Conservation (phyloP, 495 filamentous ascomycete species). For the Aspergillus olivimuriae region DNA sequence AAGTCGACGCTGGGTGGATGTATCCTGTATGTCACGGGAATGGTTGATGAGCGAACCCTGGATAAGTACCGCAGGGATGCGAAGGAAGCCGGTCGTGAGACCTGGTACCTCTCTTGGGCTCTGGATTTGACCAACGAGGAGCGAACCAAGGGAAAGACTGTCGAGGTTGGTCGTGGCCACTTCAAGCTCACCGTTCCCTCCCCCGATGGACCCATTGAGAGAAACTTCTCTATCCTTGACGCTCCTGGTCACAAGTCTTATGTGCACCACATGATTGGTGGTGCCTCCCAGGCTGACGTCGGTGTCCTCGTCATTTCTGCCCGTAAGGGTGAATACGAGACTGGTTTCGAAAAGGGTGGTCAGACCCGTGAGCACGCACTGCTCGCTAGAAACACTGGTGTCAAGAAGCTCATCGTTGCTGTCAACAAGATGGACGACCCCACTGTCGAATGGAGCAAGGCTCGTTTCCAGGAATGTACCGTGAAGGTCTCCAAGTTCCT, state of each 20-base stretch:
- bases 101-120: slow-evolving; percentile 99
- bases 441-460: slow-evolving; percentile 91
- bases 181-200: slow-evolving; percentile 83
- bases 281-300: slow-evolving; percentile 92
- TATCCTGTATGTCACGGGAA: slow-evolving; percentile 88
- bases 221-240: slow-evolving; percentile 84
- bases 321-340: slow-evolving; percentile 98
- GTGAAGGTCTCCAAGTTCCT: slow-evolving; percentile 83
- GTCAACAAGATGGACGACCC: slow-evolving; percentile 99
- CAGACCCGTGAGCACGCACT: slow-evolving; percentile 97
- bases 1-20: slow-evolving; percentile 93
- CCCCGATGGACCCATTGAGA: slow-evolving; percentile 32
- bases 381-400: slow-evolving; percentile 95
- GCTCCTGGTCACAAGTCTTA: slow-evolving; percentile 96
- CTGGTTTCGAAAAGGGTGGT: slow-evolving; percentile 97
- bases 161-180: slow-evolving; percentile 92
- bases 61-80: slow-evolving; percentile 97
- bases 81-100: slow-evolving; percentile 91
- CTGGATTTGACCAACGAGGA: slow-evolving; percentile 96
- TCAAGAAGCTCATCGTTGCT: slow-evolving; percentile 85
- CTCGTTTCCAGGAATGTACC: slow-evolving; percentile 85
- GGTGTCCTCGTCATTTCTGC: slow-evolving; percentile 95
- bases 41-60: slow-evolving; percentile 98
- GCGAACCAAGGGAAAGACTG: slow-evolving; percentile 93
- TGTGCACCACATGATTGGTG: slow-evolving; percentile 94